Evolutionary conservation across 768 basidiomycete species (phyloP).

Genomic region (Boletus edulis): DNA sequence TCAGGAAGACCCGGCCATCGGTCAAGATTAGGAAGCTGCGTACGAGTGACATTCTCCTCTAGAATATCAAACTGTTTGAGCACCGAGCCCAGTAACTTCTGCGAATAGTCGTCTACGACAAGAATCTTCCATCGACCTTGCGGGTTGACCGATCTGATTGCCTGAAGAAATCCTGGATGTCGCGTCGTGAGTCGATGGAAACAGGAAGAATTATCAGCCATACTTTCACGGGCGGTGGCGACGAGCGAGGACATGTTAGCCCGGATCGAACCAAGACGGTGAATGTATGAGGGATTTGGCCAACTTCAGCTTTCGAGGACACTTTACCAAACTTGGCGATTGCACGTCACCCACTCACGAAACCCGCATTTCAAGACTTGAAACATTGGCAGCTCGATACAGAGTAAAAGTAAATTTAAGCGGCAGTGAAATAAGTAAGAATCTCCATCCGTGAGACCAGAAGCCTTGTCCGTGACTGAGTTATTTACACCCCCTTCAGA

Average conservation of each 20-base stretch:
- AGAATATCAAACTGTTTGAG: constrained; percentile 93
- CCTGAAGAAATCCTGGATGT: constrained; percentile 75
- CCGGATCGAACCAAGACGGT: neutral
- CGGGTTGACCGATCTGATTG: constrained; percentile 83
- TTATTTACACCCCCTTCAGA: too few species aligned
- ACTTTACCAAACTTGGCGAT: constrained; percentile 13
- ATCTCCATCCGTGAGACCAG: too few species aligned
- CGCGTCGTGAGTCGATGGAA: neutral
- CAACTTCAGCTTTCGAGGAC: neutral
- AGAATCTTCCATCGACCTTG: constrained; percentile 95
- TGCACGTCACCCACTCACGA: neutral
- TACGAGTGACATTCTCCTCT: constrained; percentile 95
- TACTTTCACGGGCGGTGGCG: constrained; percentile 45
- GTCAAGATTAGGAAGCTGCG: constrained; percentile 31
- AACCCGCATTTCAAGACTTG: neutral
- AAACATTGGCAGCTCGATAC: constrained; percentile 1
- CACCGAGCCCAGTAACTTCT: constrained; percentile 78
- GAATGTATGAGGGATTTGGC: neutral
- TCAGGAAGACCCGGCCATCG: constrained; percentile 6
- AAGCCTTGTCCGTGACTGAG: neutral
- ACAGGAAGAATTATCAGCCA: constrained; percentile 13
- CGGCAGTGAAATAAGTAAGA: neutral
- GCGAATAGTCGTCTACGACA: constrained; percentile 91
- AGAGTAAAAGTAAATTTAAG: constrained; percentile 7
- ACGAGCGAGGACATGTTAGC: constrained; percentile 44